Evolutionary conservation across 139 green algal species (phyloP), one percentile per base, ranked within the genome.

Genomic region (Deuterostichococcus epilithicus): DNA sequence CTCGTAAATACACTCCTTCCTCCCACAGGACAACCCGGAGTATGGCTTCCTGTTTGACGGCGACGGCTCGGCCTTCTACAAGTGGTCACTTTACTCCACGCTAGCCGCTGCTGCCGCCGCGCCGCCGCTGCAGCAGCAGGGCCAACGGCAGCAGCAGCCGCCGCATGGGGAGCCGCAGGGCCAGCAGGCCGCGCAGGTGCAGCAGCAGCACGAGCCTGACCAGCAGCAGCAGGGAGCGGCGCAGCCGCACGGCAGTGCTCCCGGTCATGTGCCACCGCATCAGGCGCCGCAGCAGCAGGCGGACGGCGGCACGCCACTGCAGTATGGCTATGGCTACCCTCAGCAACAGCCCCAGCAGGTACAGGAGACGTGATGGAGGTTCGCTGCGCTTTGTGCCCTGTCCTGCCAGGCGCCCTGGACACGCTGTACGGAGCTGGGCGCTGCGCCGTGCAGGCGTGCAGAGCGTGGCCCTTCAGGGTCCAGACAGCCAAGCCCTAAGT

Each of bases 31-130:
- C 26, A 86, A 90, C 32, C 34, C 81, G 25, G 86, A 87, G 25
- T 90, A 88, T 33, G 38, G 67, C 18, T 90, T 90, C 72, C 78
- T 90, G 18, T 75, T 66, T 15, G 38, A 32, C 34, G 79, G 79
- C 38, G 76, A 63, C 13, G 52, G 52, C 10, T 63, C 52, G 20
- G 52, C 52, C 3, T 63, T n/a, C 20, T 63, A 63, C 20, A 13
- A 20, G 18, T 63, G 28, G 18, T 63, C 52, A 23, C 20, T 63
- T 25, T 63, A 63, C 20, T n/a, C 18, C 52, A 20, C 18, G 3
- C 52, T 63, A 20, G 26, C 52, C 13, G 52, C 52, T 5, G 3
- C 20, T 5, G 52, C 18, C 10, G 10, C 52, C 18, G 52, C 52
- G 8, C 52, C 26, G 18, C 52, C 8, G 3, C 20, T 20, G 3